A percentile compares a stretch with the other conserved stretches of the same genome.
Evolutionary conservation across 2,329 filamentous ascomycete species (phyloP).

Genomic region (Pyrenophora tritici-repentis): DNA sequence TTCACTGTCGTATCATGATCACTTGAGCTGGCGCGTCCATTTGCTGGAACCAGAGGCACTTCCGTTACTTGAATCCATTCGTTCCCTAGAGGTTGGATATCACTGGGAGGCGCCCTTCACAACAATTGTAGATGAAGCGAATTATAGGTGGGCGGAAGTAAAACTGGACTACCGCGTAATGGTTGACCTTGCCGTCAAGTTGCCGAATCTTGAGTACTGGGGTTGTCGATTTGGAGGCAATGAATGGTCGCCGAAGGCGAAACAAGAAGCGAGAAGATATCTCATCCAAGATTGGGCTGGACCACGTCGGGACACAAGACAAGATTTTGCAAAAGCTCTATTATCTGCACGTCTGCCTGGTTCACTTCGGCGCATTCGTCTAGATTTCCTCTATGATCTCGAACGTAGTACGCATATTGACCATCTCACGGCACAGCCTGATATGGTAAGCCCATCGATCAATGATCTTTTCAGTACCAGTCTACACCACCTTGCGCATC

Average conservation of each 20-base stretch:
- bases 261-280: constrained; percentile 3
- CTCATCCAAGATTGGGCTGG: constrained; percentile 21
- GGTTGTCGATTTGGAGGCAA: constrained; percentile 7
- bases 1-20: background rate
- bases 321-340: constrained; percentile 25
- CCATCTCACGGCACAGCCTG: constrained; percentile 5
- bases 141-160: background rate
- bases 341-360: constrained; percentile 9
- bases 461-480: constrained; percentile 24
- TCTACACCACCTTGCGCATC: constrained; percentile 18
- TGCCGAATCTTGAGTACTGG: constrained; percentile 11
- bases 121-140: no score
- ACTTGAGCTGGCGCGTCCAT: constrained; percentile 17
- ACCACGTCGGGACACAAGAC: constrained; percentile 26
- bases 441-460: constrained; percentile 15
- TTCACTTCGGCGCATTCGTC: constrained; percentile 8
- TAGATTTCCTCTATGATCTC: background rate
- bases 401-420: background rate
- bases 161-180: constrained; percentile 22
- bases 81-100: constrained; percentile 5
- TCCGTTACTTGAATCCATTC: constrained; percentile 12
- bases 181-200: constrained; percentile 12
- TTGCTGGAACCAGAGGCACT: constrained; percentile 8
- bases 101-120: no score
- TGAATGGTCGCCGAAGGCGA: constrained; percentile 2